phyloP scores from a whole-genome alignment of 768 basidiomycete genomes.

The Panaeolus papilionaceus region DNA sequence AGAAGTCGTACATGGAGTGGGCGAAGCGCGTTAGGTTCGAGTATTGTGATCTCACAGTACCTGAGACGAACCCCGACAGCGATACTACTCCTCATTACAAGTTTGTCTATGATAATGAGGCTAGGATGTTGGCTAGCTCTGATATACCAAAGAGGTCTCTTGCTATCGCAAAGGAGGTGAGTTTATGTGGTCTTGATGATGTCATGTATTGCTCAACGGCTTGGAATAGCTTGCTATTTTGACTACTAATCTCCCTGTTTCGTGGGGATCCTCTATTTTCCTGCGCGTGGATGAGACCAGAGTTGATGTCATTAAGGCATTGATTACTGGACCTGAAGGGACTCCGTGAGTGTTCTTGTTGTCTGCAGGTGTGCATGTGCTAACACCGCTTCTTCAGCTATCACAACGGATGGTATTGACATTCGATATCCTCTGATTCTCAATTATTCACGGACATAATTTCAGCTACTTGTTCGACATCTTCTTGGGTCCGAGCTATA shows the following conservation, averaged over 20 bases:
- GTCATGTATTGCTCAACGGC: not conserved
- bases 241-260: constrained; percentile 92
- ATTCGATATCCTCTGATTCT: constrained; percentile 43
- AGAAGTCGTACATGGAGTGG: constrained; percentile 84
- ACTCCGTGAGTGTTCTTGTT: constrained; percentile 71
- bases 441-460: not conserved
- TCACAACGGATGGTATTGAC: constrained; percentile 83
- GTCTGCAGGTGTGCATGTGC: constrained; percentile 4
- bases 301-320: constrained; percentile 91
- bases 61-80: constrained; percentile 37
- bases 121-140: constrained; percentile 81
- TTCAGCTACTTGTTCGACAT: constrained; percentile 79
- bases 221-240: constrained; percentile 80
- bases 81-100: constrained; percentile 77
- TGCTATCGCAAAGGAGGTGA: constrained; percentile 94
- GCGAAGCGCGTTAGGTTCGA: constrained; percentile 84
- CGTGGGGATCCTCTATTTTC: constrained; percentile 95
- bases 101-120: constrained; percentile 83
- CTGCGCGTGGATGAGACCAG: constrained; percentile 91
- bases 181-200: constrained; percentile 13
- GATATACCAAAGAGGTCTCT: constrained; percentile 91
- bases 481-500: constrained; percentile 90
- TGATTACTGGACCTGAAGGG: constrained; percentile 91
- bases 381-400: constrained; percentile 54
- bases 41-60: constrained; percentile 84